These are phyloP conservation scores for Phylloporus arenicola DNA, from an alignment of 768 basidiomycete genomes.

Conservation along the genomic window DNA sequence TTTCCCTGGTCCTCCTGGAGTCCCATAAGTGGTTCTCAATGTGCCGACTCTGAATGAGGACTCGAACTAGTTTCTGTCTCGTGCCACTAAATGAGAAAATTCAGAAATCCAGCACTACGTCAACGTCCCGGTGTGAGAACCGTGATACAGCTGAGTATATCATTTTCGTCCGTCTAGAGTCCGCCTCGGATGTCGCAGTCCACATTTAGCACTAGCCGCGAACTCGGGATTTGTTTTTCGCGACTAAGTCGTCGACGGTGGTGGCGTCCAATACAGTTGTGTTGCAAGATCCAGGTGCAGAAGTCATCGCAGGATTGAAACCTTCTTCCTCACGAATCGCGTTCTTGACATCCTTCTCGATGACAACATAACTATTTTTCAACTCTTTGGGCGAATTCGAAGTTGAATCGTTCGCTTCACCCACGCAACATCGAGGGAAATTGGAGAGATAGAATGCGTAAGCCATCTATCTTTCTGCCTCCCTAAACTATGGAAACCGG, in stretches of 20 bases:
- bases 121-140: not conserved
- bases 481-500: not conserved
- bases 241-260: not conserved
- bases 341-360: not conserved
- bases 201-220: not conserved
- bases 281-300: not conserved
- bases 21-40: not conserved
- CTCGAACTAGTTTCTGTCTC: not conserved
- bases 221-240: not conserved
- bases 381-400: not conserved
- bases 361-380: not conserved
- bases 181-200: not conserved
- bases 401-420: not conserved
- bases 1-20: not conserved
- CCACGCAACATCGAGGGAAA: not conserved
- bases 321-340: not conserved
- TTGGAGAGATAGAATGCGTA: not conserved
- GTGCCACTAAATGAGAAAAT: not conserved
- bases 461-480: not conserved
- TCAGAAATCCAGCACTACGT: not conserved
- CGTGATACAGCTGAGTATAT: not conserved
- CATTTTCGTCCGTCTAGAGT: not conserved
- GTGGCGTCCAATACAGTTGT: not conserved
- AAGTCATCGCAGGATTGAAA: not conserved
- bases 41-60: not conserved